These are phyloP conservation scores for Penicillium thymicola DNA, from an alignment of 2,329 filamentous ascomycete species.

Conservation along the genomic window DNA sequence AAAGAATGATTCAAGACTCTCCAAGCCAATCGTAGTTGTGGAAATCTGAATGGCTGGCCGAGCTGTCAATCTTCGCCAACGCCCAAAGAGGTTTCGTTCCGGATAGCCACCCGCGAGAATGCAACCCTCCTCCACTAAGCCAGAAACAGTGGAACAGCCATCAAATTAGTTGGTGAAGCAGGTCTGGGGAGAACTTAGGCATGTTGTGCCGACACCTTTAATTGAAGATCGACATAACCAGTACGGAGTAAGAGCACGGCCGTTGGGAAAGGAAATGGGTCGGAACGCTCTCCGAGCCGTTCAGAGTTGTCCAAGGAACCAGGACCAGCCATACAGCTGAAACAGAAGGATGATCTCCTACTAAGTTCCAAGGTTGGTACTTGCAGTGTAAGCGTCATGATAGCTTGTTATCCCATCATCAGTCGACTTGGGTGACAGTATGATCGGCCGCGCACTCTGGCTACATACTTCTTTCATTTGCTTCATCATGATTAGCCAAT, in stretches of 20 bases:
- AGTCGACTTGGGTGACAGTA: conserved; percentile 11
- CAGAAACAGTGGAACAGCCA: conserved; percentile 28
- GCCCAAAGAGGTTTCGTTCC: conserved; percentile 17
- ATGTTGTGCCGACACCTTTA: conserved; percentile 19
- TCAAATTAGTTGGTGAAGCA: conserved; percentile 27
- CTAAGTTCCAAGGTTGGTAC: conserved; percentile 2
- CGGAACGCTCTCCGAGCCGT: conserved; percentile 15
- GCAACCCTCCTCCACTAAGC: conserved; percentile 32
- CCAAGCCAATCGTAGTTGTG: conserved; percentile 25
- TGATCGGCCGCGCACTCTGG: conserved; percentile 13
- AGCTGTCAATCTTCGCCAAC: conserved; percentile 24
- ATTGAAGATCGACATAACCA: conserved; percentile 6
- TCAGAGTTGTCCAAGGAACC: conserved; percentile 8
- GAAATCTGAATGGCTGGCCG: conserved; percentile 22
- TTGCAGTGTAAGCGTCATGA: conserved; percentile 38
- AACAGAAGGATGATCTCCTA: background rate
- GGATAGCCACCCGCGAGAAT: conserved; percentile 37
- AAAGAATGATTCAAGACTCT: conserved; percentile 23
- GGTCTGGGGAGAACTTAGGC: conserved; percentile 15
- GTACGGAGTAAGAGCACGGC: background rate
- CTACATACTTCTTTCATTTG: background rate
- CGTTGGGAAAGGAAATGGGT: conserved; percentile 7
- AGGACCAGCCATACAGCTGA: background rate
- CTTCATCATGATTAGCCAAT: conserved; percentile 13
- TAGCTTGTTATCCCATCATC: conserved; percentile 17